A percentile compares a stretch with the other conserved stretches of the same genome.
These are phyloP conservation scores for Termitomyces sp. DNA, from an alignment of 768 basidiomycete genomes.

Conservation along the genomic window DNA sequence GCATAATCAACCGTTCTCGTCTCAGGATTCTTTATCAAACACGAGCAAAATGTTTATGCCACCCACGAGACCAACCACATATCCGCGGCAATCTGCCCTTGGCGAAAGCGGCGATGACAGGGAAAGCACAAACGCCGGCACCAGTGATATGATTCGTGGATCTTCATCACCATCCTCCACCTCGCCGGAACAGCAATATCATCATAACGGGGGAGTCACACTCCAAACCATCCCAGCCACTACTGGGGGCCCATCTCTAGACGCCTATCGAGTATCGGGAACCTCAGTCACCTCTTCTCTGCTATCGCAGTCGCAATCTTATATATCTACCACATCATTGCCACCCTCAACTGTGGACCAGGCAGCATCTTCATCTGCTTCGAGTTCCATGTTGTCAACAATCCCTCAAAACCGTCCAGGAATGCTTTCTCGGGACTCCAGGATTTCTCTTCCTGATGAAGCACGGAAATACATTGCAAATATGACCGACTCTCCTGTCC, in stretches of 20 bases:
- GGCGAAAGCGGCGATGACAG: slow-evolving; percentile 29
- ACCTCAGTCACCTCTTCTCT: not conserved
- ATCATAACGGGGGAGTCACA: slow-evolving; percentile 7
- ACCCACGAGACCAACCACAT: slow-evolving; percentile 11
- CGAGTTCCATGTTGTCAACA: slow-evolving; percentile 25
- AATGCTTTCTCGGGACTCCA: slow-evolving; percentile 53
- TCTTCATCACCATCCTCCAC: slow-evolving; percentile 1
- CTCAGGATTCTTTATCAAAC: slow-evolving; percentile 2
- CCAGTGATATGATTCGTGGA: slow-evolving; percentile 12
- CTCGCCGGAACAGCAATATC: slow-evolving; percentile 6
- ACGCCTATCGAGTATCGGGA: not conserved
- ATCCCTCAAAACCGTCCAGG: slow-evolving; percentile 28
- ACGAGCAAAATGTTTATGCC: slow-evolving; percentile 3
- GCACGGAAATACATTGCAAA: slow-evolving; percentile 66
- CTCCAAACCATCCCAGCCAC: slow-evolving; percentile 18
- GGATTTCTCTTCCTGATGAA: slow-evolving; percentile 71
- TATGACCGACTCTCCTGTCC: slow-evolving; percentile 58
- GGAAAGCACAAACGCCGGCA: slow-evolving; percentile 12
- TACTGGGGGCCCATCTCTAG: slow-evolving; percentile 12
- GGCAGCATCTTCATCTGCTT: slow-evolving; percentile 14
- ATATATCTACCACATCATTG: slow-evolving; percentile 8
- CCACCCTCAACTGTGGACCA: slow-evolving; percentile 16
- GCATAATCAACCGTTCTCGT: not conserved
- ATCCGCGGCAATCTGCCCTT: slow-evolving; percentile 32
- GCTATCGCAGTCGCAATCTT: not conserved